These are phyloP conservation scores for Aureobasidium sp. DNA, from an alignment of 2,329 filamentous ascomycete genomes.

Conservation along the genomic window DNA sequence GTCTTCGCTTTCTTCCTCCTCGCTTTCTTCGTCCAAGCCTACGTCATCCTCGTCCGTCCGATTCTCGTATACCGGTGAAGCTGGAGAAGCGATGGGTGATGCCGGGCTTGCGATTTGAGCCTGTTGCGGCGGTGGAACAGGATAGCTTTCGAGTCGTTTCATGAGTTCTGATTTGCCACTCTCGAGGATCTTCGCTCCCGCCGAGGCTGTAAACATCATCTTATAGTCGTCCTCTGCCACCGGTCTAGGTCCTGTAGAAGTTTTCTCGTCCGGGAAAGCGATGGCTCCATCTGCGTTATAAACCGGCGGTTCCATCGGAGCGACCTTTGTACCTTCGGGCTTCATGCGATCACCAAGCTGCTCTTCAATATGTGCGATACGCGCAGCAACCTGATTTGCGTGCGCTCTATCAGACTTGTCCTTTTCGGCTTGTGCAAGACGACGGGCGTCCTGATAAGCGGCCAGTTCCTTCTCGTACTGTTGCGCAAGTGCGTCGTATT, in stretches of 20 bases:
- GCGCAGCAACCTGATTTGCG: conserved; percentile 11
- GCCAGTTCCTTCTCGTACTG: conserved; percentile 13
- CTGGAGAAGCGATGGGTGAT: conserved; percentile 24
- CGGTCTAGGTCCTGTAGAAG: conserved; percentile 14
- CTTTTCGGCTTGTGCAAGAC: conserved; percentile 9
- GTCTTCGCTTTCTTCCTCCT: conserved; percentile 53
- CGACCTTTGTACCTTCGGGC: conserved; percentile 19
- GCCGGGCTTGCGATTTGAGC: conserved; percentile 19
- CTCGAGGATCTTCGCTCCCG: conserved; percentile 41
- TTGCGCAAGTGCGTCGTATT: conserved; percentile 11
- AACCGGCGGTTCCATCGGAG: conserved; percentile 19
- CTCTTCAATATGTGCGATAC: conserved; percentile 24
- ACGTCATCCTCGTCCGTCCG: conserved; percentile 14
- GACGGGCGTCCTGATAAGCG: conserved; percentile 12
- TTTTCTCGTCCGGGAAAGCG: conserved; percentile 15
- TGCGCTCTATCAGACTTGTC: conserved; percentile 6
- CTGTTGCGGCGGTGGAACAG: conserved; percentile 16
- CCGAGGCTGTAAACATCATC: conserved; percentile 41
- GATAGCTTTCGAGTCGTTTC: conserved; percentile 40
- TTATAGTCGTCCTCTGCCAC: conserved; percentile 39
- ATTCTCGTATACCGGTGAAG: conserved; percentile 14
- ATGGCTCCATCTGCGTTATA: conserved; percentile 23
- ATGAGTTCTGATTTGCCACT: conserved; percentile 44
- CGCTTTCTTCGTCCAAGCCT: conserved; percentile 36
- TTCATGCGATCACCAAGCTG: conserved; percentile 23